Evolutionary conservation across 148 eudicot species (phyloP), one percentile per base, ranked within the genome.

Genomic region (Fagopyrum esculentum): DNA sequence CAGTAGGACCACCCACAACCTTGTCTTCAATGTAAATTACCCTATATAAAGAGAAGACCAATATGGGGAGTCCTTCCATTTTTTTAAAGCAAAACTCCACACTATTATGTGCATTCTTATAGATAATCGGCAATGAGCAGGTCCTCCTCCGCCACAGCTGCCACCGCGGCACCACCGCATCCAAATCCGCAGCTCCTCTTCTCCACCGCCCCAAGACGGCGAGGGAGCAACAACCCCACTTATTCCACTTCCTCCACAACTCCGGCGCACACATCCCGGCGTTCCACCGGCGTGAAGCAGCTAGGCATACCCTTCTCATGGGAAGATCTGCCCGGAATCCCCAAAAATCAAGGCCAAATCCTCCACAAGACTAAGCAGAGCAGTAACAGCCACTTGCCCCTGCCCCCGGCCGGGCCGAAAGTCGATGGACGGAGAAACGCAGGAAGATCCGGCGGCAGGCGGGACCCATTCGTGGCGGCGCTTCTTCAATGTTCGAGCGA

Each of bases 291-390:
- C 13, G 4, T 4, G 26, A 59, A 22, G 35, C 66, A 59, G 13
- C 12, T 9, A 0, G 60, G 74, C 57, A 51, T 72, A 2, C 74
- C 74, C 17, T 72, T 72, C 57, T 72, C 59, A 3, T 72, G 74
- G 74, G 74, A 72, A 51, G 57, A 48, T 13, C 56, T 72, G 8
- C 74, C 74, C 45, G 74, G 74, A 50, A 49, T 72, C 40, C 74
- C 74, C 74, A 71, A 71, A 40, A 46, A 6, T 2, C 55, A 71
- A 71, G 7, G 29, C 17, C 49, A 70, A 15, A 50, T 50, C 60
- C 60, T 16, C 60, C 60, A 0, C 3, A 59, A 59, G 35, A 59
- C 11, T n/a, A 70, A 45, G 49, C 19, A 57, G 6, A 45, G 17
- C 5, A 29, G 8, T 15, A 16, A 15, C 17, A n/a, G 13, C 35